Percentiles rank a stretch among this genome's conserved stretches.
Conservation (phyloP, 805 yeast species). For the Lachancea waltii region DNA sequence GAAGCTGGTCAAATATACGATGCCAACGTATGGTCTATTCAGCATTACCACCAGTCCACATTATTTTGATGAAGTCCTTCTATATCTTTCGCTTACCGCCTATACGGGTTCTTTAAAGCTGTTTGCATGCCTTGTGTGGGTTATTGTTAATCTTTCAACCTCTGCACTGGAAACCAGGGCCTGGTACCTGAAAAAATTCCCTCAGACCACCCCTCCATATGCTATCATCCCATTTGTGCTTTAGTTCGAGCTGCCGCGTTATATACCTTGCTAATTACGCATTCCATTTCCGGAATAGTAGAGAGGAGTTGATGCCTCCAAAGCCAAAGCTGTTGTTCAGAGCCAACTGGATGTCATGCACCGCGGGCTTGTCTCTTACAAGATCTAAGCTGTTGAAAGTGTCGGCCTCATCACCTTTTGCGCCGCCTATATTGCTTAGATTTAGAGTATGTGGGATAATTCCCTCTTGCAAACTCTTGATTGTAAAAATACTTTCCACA, state of each 20-base stretch:
- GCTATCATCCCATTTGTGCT: constrained; percentile 11
- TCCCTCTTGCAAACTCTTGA: constrained; percentile 53
- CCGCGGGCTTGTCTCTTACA: constrained; percentile 43
- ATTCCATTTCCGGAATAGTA: constrained; percentile 42
- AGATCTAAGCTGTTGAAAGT: constrained; percentile 46
- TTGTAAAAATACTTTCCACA: constrained; percentile 78
- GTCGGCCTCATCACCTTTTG: constrained; percentile 37
- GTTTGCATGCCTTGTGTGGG: constrained; percentile 26
- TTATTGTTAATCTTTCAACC: constrained; percentile 41
- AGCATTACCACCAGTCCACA: constrained; percentile 55
- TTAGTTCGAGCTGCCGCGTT: background rate
- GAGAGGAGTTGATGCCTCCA: constrained; percentile 89
- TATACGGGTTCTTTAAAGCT: constrained; percentile 15
- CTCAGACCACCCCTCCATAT: constrained; percentile 4
- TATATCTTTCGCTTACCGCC: constrained; percentile 38
- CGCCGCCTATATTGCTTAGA: constrained; percentile 47
- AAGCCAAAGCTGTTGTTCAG: constrained; percentile 91
- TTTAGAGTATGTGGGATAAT: constrained; percentile 78
- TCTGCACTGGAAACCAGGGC: constrained; percentile 48
- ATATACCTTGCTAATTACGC: background rate
- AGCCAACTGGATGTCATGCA: constrained; percentile 46
- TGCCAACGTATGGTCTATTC: constrained; percentile 49
- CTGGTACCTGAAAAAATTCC: constrained; percentile 36
- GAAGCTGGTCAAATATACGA: constrained; percentile 44
- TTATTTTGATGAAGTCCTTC: constrained; percentile 56